Base-by-base conservation (phyloP, 441 rosid species). In the Isatis lusitanica region DNA sequence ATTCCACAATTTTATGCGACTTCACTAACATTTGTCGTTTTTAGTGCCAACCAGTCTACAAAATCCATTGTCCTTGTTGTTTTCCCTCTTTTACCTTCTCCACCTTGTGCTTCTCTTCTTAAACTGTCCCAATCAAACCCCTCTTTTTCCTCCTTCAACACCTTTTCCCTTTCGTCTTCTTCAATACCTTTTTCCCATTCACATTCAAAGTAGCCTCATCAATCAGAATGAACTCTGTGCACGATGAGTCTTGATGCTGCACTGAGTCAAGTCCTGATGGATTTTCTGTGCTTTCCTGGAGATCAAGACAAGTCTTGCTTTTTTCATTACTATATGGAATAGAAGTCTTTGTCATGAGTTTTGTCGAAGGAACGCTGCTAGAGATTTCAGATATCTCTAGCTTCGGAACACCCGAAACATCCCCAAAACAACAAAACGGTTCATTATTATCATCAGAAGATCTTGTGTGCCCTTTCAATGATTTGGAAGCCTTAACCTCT, bases 41-140 rank as follows among this genome's bases (percentile, higher is more conserved):
- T 84, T 63, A 88, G 79, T 16, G 88, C 83, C 65, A 86, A 87
- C 90, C 90, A 88, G 74, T 88, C 89, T 36, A 88, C 82, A 38
- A 91, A 80, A 68, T 88, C 93, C 80, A 72, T 73, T 56, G 87
- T 81, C 57, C 80, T 80, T 66, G 73, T 53, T 48, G 89, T 80
- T 56, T 77, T 88, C 64, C 74, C 83, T 76, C 80, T 85, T 76
- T 72, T 83, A 4, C 79, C 78, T 66, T 73, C 81, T 63, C 66
- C 73, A 5, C 39, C 58, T 80, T 81, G 81, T 18, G 77, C 84
- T 68, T 76, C 80, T 81, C 74, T 88, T 79, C 89, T 83, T 65
- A 88, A 80, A 78, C 83, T 80, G 63, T 88, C 93, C 91, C 91
- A 88, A 50, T 88, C 84, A 61, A 84, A 76, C 43, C 80, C 66